A percentile compares a stretch with the other conserved stretches of the same genome.
Evolutionary conservation across 192 early-diverging fungal species (phyloP).

Genomic region (Podila epicladia): DNA sequence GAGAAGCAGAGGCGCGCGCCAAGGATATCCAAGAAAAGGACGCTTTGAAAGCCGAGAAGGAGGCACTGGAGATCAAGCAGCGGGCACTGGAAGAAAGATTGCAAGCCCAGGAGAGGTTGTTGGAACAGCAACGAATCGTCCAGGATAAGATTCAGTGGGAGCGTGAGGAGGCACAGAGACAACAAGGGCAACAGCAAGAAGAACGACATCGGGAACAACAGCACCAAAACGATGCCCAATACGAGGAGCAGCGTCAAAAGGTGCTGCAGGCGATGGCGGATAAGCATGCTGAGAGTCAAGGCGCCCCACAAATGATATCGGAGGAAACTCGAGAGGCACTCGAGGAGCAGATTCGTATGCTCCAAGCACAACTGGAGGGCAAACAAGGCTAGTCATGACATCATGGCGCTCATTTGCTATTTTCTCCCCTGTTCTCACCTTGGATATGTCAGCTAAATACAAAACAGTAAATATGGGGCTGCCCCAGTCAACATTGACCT

Average conservation of each 20-base stretch:
- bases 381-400: background rate
- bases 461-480: too few species aligned
- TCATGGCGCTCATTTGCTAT: too few species aligned
- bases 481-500: too few species aligned
- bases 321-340: slow-evolving; percentile 6
- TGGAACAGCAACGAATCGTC: slow-evolving; percentile 1
- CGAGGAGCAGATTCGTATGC: slow-evolving; percentile 33
- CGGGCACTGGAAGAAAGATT: background rate
- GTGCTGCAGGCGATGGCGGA: background rate
- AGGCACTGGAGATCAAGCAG: background rate
- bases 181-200: background rate
- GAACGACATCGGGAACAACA: background rate
- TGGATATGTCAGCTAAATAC: too few species aligned
- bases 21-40: slow-evolving; percentile 16
- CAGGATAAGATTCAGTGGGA: slow-evolving; percentile 4
- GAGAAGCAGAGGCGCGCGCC: slow-evolving; percentile 6
- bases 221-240: background rate
- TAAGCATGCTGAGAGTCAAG: background rate
- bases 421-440: too few species aligned
- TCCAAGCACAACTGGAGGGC: slow-evolving; percentile 12
- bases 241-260: background rate
- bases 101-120: slow-evolving; percentile 1
- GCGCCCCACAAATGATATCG: background rate
- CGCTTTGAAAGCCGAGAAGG: slow-evolving; percentile 3
- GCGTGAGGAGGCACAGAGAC: background rate